Evolutionary conservation across 441 rosid genomes (phyloP), one percentile per base, ranked within the genome.

Genomic region (Syzygium syzygioides): DNA sequence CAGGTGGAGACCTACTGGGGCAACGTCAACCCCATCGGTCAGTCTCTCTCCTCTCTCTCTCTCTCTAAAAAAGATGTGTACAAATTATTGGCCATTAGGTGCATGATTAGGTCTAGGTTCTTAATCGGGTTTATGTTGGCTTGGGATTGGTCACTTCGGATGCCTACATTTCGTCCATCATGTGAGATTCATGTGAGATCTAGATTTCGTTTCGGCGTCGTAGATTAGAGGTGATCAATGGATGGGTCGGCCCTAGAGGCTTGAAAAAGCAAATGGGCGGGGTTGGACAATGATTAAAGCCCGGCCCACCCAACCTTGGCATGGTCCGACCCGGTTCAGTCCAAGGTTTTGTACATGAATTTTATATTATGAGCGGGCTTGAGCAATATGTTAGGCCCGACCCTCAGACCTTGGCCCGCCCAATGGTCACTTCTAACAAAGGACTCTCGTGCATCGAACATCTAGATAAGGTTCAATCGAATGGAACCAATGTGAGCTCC

Each of bases 1-100:
- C 86, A 85, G 86, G 86, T 85, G 64, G 86, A 85, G 86, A 85
- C 86, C 86, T 85, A 85, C 64, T 85, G 86, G 86, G 86, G 86
- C 9, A 85, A 85, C 86, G 86, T 85, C 86, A 85, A 85, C 62
- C 86, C 86, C 86, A 85, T 85, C 59, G 86, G 86, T 85, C 28
- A 55, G 86, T 53, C 9, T 6, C 79, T 68, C 79, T 66, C 79
- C 32, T n/a, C 68, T 62, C 71, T 45, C 48, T 7, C 48, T 45
- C 10, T 7, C 48, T 45, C 8, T 6, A 19, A 7, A 55, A 55
- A 9, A 32, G 34, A 55, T 55, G 59, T 45, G 48, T 45, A 45
- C 48, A 45, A 1, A 45, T 45, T 45, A 45, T 45, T 45, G 48
- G 48, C 48, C 48, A 45, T 45, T 45, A 45, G 48, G 48, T 45